These are phyloP conservation scores for Saturnispora ahearnii DNA, from an alignment of 805 yeast species.

Conservation along the genomic window DNA sequence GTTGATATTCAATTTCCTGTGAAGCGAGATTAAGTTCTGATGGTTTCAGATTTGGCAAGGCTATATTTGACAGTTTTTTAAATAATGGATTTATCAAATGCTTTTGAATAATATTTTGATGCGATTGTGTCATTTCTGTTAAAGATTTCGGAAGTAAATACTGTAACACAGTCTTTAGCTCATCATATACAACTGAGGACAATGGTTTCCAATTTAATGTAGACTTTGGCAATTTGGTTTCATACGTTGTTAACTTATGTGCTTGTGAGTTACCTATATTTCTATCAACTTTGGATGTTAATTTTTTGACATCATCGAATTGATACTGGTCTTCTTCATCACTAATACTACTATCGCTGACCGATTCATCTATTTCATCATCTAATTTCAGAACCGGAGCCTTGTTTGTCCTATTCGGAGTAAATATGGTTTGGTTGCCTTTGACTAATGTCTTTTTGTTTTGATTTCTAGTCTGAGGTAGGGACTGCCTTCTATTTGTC, in stretches of 20 bases:
- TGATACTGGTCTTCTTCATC: no score
- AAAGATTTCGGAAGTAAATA: conserved; percentile 8
- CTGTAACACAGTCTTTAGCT: conserved; percentile 7
- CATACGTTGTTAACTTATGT: neutral
- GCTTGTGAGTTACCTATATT: no score
- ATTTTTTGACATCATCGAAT: neutral
- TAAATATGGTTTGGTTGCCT: conserved; percentile 11
- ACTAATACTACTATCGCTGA: neutral
- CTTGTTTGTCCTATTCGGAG: conserved; percentile 7
- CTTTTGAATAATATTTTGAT: conserved; percentile 10
- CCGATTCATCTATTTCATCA: neutral
- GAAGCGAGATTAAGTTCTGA: conserved; percentile 21
- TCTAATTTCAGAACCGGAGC: neutral
- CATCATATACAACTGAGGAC: conserved; percentile 2
- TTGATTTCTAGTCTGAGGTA: conserved; percentile 1
- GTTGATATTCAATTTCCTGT: conserved; percentile 16
- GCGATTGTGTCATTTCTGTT: neutral
- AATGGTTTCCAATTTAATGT: conserved; percentile 9
- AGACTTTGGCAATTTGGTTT: conserved; percentile 6
- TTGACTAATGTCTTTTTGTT: conserved; percentile 9
- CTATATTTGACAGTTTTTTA: conserved; percentile 15
- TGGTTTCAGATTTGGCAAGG: conserved; percentile 22
- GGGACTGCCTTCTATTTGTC: neutral
- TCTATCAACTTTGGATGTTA: neutral
- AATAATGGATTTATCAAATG: conserved; percentile 18